These are phyloP conservation scores for Gautieria morchelliformis DNA, from an alignment of 768 basidiomycete genomes.

Conservation along the genomic window DNA sequence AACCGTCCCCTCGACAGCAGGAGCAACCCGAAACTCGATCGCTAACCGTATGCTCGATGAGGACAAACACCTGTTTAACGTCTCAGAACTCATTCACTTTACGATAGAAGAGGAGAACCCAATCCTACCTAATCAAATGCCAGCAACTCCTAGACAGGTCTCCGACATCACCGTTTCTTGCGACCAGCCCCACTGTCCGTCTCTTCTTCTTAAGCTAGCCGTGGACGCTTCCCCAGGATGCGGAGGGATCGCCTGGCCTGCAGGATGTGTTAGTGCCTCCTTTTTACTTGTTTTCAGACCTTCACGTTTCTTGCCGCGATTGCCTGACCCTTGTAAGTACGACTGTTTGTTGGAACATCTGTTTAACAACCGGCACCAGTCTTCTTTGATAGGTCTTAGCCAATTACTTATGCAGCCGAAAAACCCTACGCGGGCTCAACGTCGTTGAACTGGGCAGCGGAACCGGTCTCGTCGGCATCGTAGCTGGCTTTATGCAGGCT, in stretches of 20 bases:
- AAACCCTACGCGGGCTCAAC: constrained; percentile 41
- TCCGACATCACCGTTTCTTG: constrained; percentile 7
- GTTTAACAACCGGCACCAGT: neutral
- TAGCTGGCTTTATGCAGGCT: constrained; percentile 58
- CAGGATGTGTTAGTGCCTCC: constrained; percentile 59
- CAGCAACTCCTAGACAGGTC: constrained; percentile 11
- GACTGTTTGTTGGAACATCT: neutral
- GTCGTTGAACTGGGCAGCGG: constrained; percentile 85
- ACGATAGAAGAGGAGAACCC: constrained; percentile 3
- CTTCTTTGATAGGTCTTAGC: constrained; percentile 53
- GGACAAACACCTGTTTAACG: neutral
- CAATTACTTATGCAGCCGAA: constrained; percentile 54
- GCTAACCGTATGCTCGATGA: no score
- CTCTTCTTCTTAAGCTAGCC: constrained; percentile 29
- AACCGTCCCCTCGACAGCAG: no score
- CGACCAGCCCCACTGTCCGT: constrained; percentile 5
- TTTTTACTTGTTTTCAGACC: neutral
- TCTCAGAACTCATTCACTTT: neutral
- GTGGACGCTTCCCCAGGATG: constrained; percentile 83
- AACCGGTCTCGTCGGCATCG: constrained; percentile 87
- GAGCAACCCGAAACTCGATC: no score
- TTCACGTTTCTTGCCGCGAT: neutral
- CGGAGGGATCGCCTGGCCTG: constrained; percentile 89
- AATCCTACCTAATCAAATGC: constrained; percentile 11
- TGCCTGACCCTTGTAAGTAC: neutral